Conservation (phyloP, 805 yeast species). For the Candida railenensis region DNA sequence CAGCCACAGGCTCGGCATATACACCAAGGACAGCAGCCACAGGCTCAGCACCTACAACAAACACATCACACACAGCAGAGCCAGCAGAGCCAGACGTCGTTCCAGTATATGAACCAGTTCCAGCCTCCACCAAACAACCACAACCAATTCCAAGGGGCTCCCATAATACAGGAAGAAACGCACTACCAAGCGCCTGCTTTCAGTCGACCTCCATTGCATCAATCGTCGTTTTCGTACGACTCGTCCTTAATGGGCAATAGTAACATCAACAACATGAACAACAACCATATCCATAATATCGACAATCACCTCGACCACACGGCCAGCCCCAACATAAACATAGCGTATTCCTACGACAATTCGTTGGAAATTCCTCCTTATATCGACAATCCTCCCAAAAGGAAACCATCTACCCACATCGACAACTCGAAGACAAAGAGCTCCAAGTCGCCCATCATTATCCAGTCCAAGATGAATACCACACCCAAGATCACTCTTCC, state of each 20-base stretch:
- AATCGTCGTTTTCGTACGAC: slow-evolving; percentile 1
- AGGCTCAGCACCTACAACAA: slow-evolving; percentile 1
- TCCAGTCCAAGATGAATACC: neutral
- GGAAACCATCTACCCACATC: neutral
- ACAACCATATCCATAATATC: no score
- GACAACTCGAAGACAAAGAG: slow-evolving; percentile 2
- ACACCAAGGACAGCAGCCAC: no score
- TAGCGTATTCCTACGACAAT: slow-evolving; percentile 2
- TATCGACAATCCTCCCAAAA: slow-evolving; percentile 1
- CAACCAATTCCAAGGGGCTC: neutral
- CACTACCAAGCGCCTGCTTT: neutral
- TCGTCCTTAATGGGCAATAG: neutral
- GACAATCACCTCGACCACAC: neutral
- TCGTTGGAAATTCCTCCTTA: neutral
- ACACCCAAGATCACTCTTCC: slow-evolving; percentile 1
- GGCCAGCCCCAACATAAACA: neutral
- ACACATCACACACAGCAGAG: slow-evolving; percentile 3
- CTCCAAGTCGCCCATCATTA: slow-evolving; percentile 1
- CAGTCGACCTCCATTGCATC: slow-evolving; percentile 1
- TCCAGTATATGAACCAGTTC: slow-evolving; percentile 1
- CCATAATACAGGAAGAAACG: neutral
- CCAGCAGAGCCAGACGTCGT: slow-evolving; percentile 9
- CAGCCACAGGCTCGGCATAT: neutral
- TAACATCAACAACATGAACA: neutral
- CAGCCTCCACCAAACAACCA: slow-evolving; percentile 2